Conservation (phyloP, 2,329 filamentous ascomycete genomes). For the Rachicladosporium sp. region DNA sequence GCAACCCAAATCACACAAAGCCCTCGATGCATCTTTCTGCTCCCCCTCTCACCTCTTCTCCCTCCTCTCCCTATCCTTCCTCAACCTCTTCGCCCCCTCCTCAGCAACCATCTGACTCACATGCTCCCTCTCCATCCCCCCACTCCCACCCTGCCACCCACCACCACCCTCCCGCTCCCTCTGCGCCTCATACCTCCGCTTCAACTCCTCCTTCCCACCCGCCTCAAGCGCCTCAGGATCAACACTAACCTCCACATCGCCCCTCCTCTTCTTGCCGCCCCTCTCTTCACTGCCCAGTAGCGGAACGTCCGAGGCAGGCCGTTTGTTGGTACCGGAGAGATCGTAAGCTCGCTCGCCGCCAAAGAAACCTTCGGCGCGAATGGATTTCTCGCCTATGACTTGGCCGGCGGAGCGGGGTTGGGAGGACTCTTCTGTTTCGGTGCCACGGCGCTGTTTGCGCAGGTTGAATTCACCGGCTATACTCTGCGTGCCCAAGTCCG, state of each 20-base stretch:
- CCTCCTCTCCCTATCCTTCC: slow-evolving; percentile 64
- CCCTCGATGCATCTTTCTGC: too few species aligned
- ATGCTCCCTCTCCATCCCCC: slow-evolving; percentile 76
- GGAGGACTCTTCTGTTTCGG: slow-evolving; percentile 71
- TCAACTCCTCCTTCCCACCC: slow-evolving; percentile 73
- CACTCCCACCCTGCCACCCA: slow-evolving; percentile 43
- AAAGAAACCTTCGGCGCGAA: slow-evolving; percentile 84
- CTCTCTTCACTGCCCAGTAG: slow-evolving; percentile 65
- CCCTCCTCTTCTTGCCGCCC: slow-evolving; percentile 82
- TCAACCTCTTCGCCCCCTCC: slow-evolving; percentile 80
- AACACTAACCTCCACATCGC: slow-evolving; percentile 85
- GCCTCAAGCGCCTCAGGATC: slow-evolving; percentile 72
- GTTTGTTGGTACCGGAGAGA: slow-evolving; percentile 44
- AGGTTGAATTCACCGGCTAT: slow-evolving; percentile 82
- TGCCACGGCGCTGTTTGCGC: slow-evolving; percentile 72
- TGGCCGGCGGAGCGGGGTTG: slow-evolving; percentile 72
- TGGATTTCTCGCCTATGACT: slow-evolving; percentile 77
- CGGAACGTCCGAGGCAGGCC: slow-evolving; percentile 43
- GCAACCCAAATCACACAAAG: too few species aligned
- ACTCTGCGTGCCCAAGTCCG: slow-evolving; percentile 66
- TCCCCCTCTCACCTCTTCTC: too few species aligned
- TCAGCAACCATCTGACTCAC: slow-evolving; percentile 91
- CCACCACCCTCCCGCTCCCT: slow-evolving; percentile 45
- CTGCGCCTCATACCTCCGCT: slow-evolving; percentile 63
- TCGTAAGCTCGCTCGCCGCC: slow-evolving; percentile 91